These are phyloP conservation scores for Styphnolobium japonicum DNA, from an alignment of 306 rosid species.

Conservation along the genomic window DNA sequence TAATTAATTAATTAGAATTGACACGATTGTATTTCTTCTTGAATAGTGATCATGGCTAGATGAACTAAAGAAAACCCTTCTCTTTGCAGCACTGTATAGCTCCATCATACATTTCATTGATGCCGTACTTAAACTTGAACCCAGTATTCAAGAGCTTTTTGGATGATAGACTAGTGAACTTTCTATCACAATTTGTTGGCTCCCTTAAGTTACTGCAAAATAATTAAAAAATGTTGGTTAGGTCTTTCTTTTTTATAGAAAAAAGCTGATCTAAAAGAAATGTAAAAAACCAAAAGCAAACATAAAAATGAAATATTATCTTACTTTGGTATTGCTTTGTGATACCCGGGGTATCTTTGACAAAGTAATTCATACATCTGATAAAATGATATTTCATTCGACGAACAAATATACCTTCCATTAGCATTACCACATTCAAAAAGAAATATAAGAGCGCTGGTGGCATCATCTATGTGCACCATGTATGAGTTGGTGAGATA, in stretches of 20 bases:
- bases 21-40: not conserved
- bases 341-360: conserved; percentile 38
- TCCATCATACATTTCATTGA: conserved; percentile 44
- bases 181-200: not conserved
- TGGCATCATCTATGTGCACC: conserved; percentile 61
- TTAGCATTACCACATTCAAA: conserved; percentile 35
- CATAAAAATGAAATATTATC: conserved; percentile 1
- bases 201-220: conserved; percentile 10
- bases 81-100: conserved; percentile 48
- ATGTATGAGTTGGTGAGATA: conserved; percentile 29
- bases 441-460: conserved; percentile 46
- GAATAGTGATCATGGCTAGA: not conserved
- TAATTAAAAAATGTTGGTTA: not conserved
- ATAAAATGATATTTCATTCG: conserved; percentile 21
- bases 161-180: conserved; percentile 34
- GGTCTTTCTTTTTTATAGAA: not conserved
- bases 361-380: conserved; percentile 33
- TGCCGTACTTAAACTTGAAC: conserved; percentile 36
- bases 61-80: conserved; percentile 35
- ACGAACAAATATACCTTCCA: conserved; percentile 64
- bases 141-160: conserved; percentile 43
- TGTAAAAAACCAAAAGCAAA: not conserved
- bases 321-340: conserved; percentile 37
- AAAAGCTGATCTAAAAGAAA: not conserved
- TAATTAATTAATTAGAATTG: no score